Percentiles rank a stretch among this genome's conserved stretches.
Evolutionary conservation across 2,329 filamentous ascomycete genomes (phyloP).

Genomic region (Calonectria multiphialidica): DNA sequence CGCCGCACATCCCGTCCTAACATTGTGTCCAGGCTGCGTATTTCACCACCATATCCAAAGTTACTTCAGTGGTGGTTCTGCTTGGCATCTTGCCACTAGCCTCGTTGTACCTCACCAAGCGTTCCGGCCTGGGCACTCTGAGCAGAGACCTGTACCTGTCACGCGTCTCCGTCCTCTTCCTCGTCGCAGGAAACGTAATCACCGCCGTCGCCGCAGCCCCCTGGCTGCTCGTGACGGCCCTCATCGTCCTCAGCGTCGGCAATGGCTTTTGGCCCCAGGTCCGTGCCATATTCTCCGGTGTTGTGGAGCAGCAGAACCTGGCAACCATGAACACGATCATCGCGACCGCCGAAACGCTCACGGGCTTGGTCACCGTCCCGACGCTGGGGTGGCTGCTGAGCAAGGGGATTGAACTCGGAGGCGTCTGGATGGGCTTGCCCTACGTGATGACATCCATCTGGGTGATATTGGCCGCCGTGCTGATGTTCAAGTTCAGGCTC

Average conservation of each 20-base stretch:
- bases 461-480: constrained; percentile 41
- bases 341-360: constrained; percentile 61
- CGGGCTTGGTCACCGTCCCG: constrained; percentile 59
- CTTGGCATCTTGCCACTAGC: constrained; percentile 52
- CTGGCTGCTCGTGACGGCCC: constrained; percentile 50
- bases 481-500: constrained; percentile 47
- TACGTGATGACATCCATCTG: constrained; percentile 53
- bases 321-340: constrained; percentile 66
- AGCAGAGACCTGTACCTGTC: constrained; percentile 55
- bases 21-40: constrained; percentile 50
- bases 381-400: constrained; percentile 60
- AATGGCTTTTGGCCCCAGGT: constrained; percentile 56
- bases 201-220: constrained; percentile 52
- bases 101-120: constrained; percentile 48
- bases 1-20: neutral
- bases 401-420: constrained; percentile 59
- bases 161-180: constrained; percentile 48
- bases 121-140: constrained; percentile 44
- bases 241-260: constrained; percentile 61
- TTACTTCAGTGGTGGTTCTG: constrained; percentile 52
- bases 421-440: constrained; percentile 62
- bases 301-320: constrained; percentile 66
- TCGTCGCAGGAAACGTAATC: constrained; percentile 50
- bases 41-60: constrained; percentile 52
- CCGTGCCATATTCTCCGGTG: constrained; percentile 62